phyloP scores from a whole-genome alignment of 129 eudicot species.

The Tanacetum coccineum region DNA sequence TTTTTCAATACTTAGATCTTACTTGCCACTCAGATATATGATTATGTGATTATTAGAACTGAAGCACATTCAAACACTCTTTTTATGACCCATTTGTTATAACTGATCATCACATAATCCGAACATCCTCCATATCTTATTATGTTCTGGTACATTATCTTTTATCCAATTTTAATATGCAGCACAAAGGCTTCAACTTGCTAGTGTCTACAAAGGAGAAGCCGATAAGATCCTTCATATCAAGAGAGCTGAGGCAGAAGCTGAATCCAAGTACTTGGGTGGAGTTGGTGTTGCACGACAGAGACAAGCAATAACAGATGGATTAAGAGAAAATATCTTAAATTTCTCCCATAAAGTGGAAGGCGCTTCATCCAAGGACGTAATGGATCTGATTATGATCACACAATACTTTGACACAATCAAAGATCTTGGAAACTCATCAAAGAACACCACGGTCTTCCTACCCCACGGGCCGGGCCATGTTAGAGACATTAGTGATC shows the following conservation, averaged over 20 bases:
- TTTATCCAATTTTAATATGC: not conserved
- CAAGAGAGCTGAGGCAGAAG: constrained; percentile 90
- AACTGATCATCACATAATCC: too few species aligned
- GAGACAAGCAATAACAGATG: constrained; percentile 97
- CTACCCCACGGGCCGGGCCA: constrained; percentile 89
- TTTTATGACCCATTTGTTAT: too few species aligned
- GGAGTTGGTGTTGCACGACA: constrained; percentile 98
- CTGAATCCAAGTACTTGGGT: constrained; percentile 91
- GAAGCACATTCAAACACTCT: too few species aligned
- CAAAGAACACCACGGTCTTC: constrained; percentile 78
- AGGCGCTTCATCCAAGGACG: constrained; percentile 88
- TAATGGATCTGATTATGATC: constrained; percentile 94
- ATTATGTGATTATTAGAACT: not conserved
- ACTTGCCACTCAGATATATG: too few species aligned
- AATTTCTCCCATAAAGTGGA: constrained; percentile 84
- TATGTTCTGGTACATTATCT: not conserved
- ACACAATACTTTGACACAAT: constrained; percentile 83
- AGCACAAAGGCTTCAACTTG: constrained; percentile 99
- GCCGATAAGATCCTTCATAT: constrained; percentile 83
- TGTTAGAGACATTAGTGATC: constrained; percentile 55
- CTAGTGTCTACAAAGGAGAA: constrained; percentile 94
- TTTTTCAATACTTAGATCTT: too few species aligned
- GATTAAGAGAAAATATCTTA: constrained; percentile 81
- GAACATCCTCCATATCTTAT: too few species aligned
- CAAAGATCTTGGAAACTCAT: constrained; percentile 70